These are phyloP conservation scores for Cryptococcus maquisensis DNA, from an alignment of 1,284 basidiomycete genomes.

Conservation along the genomic window DNA sequence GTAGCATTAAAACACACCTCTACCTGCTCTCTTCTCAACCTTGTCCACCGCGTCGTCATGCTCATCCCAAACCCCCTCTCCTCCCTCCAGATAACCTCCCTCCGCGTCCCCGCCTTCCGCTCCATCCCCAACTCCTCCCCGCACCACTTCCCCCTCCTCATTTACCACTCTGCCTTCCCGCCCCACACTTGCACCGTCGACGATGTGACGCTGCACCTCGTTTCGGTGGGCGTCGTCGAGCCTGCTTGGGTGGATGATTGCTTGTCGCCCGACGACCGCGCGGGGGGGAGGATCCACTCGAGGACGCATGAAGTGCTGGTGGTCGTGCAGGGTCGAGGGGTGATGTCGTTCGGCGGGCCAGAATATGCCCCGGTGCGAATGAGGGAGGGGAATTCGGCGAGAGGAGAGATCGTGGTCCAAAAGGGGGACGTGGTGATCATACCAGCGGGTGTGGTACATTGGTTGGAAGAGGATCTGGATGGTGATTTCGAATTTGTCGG, in stretches of 20 bases:
- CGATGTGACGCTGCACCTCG: slow-evolving; percentile 36
- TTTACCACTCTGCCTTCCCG: slow-evolving; percentile 32
- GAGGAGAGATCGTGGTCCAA: slow-evolving; percentile 39
- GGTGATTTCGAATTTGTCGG: slow-evolving; percentile 51
- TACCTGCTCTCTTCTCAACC: too few species aligned
- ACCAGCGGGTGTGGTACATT: slow-evolving; percentile 51
- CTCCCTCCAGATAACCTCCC: slow-evolving; percentile 3
- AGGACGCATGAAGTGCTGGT: slow-evolving; percentile 51
- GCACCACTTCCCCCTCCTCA: slow-evolving; percentile 22
- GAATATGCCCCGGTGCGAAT: too few species aligned
- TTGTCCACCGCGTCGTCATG: too few species aligned
- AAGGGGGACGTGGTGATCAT: slow-evolving; percentile 51
- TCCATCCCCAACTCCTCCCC: slow-evolving; percentile 32
- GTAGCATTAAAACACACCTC: too few species aligned
- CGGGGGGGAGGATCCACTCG: slow-evolving; percentile 37
- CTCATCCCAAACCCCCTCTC: too few species aligned
- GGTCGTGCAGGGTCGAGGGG: slow-evolving; percentile 42
- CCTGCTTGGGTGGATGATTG: slow-evolving; percentile 52
- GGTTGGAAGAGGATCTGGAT: slow-evolving; percentile 38
- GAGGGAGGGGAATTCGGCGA: slow-evolving; percentile 36
- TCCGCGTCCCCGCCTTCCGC: slow-evolving; percentile 22
- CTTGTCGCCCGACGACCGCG: slow-evolving; percentile 49
- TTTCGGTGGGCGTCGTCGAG: slow-evolving; percentile 41
- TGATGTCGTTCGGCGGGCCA: slow-evolving; percentile 49
- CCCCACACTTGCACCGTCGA: slow-evolving; percentile 1